Percentiles rank a stretch among this genome's conserved stretches.
phyloP scores from a whole-genome alignment of 2,329 filamentous ascomycete species.

The Phyllosticta capitalensis region DNA sequence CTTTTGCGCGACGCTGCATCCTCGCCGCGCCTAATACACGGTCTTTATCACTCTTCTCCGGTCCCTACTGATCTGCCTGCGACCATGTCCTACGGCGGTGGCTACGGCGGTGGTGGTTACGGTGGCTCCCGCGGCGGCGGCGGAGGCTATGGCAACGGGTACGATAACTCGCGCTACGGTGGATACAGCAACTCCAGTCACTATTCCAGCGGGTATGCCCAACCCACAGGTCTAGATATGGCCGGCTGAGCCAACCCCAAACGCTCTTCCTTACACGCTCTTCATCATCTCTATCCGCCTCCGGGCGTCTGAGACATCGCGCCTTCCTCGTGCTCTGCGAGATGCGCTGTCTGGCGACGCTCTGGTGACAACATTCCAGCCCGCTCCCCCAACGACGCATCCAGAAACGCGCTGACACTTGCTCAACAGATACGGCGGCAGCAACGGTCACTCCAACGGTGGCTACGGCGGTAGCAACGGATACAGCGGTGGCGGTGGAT shows the following conservation, averaged over 20 bases:
- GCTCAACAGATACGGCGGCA: slow-evolving; percentile 18
- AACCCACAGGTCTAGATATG: slow-evolving; percentile 32
- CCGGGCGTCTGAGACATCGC: not conserved
- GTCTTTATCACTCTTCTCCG: slow-evolving; percentile 16
- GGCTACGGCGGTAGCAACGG: slow-evolving; percentile 17
- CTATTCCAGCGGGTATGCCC: slow-evolving; percentile 37
- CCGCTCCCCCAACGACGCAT: not conserved
- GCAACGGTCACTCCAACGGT: slow-evolving; percentile 17
- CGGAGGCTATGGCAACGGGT: slow-evolving; percentile 45
- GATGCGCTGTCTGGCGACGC: slow-evolving; percentile 2
- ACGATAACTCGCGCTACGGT: slow-evolving; percentile 34
- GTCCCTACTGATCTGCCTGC: slow-evolving; percentile 22
- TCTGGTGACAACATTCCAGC: not conserved
- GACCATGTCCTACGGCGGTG: slow-evolving; percentile 61
- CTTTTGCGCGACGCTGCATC: slow-evolving; percentile 2
- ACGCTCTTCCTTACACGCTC: not conserved
- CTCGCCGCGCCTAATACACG: slow-evolving; percentile 4
- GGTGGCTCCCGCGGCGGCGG: slow-evolving; percentile 36
- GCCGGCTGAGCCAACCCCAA: slow-evolving; percentile 18
- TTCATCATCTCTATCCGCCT: not conserved
- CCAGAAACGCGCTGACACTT: not conserved
- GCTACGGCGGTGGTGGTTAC: slow-evolving; percentile 35
- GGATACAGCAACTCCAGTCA: slow-evolving; percentile 39
- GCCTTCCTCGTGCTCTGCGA: not conserved
- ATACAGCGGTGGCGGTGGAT: slow-evolving; percentile 20